These are phyloP conservation scores for Picochlorum sp. DNA, from an alignment of 139 green algal genomes.

Conservation along the genomic window DNA sequence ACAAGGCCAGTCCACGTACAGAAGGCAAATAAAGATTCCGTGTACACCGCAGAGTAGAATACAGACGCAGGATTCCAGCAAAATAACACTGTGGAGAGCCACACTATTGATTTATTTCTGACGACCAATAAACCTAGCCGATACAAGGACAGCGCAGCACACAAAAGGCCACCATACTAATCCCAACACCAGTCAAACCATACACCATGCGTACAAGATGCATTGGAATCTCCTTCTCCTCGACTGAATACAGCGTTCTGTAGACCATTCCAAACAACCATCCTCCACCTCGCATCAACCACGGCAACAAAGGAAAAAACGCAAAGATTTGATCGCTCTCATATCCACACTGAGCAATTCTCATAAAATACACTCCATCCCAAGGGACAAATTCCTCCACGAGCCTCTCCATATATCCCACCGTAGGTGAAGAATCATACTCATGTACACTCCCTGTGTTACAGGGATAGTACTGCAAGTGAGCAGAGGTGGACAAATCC, in stretches of 20 bases:
- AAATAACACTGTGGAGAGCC: conserved; percentile 56
- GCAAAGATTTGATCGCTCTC: conserved; percentile 83
- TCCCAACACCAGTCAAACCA: conserved; percentile 17
- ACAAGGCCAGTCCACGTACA: conserved; percentile 49
- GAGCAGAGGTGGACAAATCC: conserved; percentile 23
- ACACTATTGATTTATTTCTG: conserved; percentile 29
- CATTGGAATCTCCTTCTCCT: not conserved
- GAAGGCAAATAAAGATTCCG: conserved; percentile 66
- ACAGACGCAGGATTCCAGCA: conserved; percentile 66
- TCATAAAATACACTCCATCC: conserved; percentile 74
- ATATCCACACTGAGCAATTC: conserved; percentile 73
- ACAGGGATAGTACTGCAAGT: conserved; percentile 21
- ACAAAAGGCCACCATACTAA: conserved; percentile 36
- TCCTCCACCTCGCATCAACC: conserved; percentile 12
- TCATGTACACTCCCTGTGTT: not conserved
- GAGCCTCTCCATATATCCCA: not conserved
- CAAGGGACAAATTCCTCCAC: conserved; percentile 44
- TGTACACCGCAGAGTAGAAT: conserved; percentile 77
- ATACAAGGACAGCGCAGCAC: conserved; percentile 17
- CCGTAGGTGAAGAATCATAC: not conserved
- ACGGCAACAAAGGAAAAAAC: conserved; percentile 81
- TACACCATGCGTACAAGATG: not conserved
- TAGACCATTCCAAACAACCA: not conserved
- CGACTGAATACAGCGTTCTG: not conserved
- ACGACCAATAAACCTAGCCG: conserved; percentile 19